A percentile compares a stretch with the other conserved stretches of the same genome.
Conservation (phyloP, 2,329 filamentous ascomycete species). For the Penicillium sp. region DNA sequence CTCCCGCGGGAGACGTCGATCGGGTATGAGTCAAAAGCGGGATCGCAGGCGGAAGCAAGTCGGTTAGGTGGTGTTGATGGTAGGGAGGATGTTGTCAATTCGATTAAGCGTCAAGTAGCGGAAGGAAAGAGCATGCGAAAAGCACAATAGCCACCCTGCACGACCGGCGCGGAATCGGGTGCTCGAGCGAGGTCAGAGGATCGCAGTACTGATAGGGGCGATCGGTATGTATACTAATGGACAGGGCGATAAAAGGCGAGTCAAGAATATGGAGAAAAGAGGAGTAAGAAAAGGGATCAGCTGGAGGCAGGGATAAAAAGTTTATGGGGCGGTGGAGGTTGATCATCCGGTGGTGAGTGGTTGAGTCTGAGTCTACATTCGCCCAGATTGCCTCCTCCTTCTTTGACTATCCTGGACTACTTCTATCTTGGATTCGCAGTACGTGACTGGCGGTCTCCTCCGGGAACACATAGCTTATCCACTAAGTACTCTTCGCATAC, state of each 20-base stretch:
- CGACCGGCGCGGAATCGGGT: conserved; percentile 21
- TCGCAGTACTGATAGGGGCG: conserved; percentile 1
- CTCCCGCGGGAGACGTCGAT: conserved; percentile 7
- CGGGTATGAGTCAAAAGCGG: conserved; percentile 2
- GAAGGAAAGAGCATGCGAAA: neutral
- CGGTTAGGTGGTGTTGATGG: neutral
- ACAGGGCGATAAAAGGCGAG: neutral
- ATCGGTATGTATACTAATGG: neutral
- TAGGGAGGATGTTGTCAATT: neutral
- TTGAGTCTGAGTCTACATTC: neutral
- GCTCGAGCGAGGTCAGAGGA: conserved; percentile 1
- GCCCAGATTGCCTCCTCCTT: neutral
- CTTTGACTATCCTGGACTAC: neutral
- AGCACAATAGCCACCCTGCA: conserved; percentile 16
- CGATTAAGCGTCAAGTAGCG: neutral
- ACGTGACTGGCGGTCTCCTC: neutral
- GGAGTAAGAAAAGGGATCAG: conserved; percentile 7
- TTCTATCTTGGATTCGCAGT: neutral
- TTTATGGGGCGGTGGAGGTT: conserved; percentile 24
- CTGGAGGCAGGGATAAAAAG: conserved; percentile 21
- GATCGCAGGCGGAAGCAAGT: neutral
- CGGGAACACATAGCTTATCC: too few species aligned
- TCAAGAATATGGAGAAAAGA: conserved; percentile 3
- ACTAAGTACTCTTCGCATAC: too few species aligned
- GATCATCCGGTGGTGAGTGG: conserved; percentile 11